These are phyloP conservation scores for Exophiala calicioides DNA, from an alignment of 2,329 filamentous ascomycete species.

Conservation along the genomic window DNA sequence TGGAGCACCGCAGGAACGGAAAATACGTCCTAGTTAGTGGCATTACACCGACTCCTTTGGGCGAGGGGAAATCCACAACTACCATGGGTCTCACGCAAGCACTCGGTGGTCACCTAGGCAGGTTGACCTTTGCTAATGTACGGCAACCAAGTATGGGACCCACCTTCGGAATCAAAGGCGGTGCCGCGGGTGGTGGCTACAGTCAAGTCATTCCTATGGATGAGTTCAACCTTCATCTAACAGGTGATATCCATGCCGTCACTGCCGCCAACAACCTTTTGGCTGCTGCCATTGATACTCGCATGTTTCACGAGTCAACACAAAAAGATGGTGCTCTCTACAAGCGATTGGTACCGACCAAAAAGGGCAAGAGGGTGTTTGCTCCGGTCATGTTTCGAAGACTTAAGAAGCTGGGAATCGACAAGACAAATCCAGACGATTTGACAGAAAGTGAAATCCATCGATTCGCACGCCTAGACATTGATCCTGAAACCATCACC, in stretches of 20 bases:
- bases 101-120: constrained; percentile 81
- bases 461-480: constrained; percentile 90
- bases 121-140: constrained; percentile 92
- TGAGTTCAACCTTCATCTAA: constrained; percentile 97
- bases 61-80: constrained; percentile 97
- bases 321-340: constrained; percentile 89
- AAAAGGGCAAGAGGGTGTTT: constrained; percentile 87
- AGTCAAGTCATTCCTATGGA: constrained; percentile 99
- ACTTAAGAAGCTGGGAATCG: constrained; percentile 91
- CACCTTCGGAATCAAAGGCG: constrained; percentile 98
- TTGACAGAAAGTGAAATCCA: constrained; percentile 85
- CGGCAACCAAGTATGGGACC: constrained; percentile 95
- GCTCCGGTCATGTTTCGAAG: constrained; percentile 88
- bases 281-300: constrained; percentile 92
- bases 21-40: constrained; percentile 91
- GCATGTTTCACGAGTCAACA: constrained; percentile 96
- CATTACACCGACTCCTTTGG: constrained; percentile 93
- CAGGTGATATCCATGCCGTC: constrained; percentile 96
- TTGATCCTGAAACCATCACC: constrained; percentile 94
- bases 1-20: constrained; percentile 84
- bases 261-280: constrained; percentile 96
- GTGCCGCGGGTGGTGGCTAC: constrained; percentile 94
- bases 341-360: constrained; percentile 80
- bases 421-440: constrained; percentile 89
- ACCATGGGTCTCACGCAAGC: constrained; percentile 95